Percentiles rank a stretch among this genome's conserved stretches.
Evolutionary conservation across 2,329 filamentous ascomycete species (phyloP).

Genomic region (Cordyceps militaris): DNA sequence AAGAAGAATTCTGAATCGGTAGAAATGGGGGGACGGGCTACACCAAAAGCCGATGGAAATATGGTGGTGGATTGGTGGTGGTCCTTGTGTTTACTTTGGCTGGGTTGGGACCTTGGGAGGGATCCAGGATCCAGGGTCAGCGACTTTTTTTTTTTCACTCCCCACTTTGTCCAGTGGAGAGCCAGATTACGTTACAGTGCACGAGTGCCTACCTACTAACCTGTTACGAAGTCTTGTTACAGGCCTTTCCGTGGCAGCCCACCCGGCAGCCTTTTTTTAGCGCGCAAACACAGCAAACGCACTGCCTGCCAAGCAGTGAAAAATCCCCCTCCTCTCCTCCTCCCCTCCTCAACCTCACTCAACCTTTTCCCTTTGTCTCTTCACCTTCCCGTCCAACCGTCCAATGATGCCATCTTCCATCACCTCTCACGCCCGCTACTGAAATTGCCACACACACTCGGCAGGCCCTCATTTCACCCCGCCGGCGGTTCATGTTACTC

Average conservation of each 20-base stretch:
- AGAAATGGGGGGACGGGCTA: conserved; percentile 5
- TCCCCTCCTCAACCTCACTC: no score
- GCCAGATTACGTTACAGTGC: neutral
- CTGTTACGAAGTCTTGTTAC: no score
- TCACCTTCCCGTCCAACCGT: neutral
- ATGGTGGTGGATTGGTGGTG: no score
- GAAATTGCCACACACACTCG: conserved; percentile 1
- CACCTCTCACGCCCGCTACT: neutral
- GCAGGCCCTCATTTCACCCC: neutral
- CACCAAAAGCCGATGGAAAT: neutral
- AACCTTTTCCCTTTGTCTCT: neutral
- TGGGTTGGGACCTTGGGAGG: neutral
- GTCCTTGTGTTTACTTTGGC: conserved; percentile 12
- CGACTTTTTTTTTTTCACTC: conserved; percentile 8
- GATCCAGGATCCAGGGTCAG: conserved; percentile 7
- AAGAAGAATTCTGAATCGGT: neutral
- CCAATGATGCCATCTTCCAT: neutral
- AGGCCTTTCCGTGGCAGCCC: neutral
- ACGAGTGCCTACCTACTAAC: no score
- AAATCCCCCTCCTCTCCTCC: neutral
- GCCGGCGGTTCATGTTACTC: neutral
- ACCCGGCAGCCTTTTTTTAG: neutral
- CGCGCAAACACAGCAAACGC: conserved; percentile 3
- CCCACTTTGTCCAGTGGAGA: neutral
- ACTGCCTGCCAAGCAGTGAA: neutral